A percentile compares a stretch with the other conserved stretches of the same genome.
phyloP scores from a whole-genome alignment of 192 early-diverging fungal species.

The Allomyces javanicus region DNA sequence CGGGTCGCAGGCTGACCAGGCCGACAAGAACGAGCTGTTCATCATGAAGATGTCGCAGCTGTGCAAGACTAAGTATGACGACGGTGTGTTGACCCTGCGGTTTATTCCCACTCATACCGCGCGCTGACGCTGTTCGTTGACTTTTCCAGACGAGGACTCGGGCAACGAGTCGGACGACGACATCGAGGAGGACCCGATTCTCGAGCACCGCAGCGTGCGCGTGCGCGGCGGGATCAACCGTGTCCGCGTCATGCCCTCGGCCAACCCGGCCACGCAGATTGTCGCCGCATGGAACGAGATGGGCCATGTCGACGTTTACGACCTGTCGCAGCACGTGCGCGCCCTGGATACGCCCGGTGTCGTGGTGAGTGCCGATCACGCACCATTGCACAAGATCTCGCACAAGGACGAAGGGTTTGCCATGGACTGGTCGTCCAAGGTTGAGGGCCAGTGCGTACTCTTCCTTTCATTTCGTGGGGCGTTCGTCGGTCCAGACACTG shows the following conservation, averaged over 20 bases:
- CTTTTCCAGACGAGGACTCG: slow-evolving; percentile 36
- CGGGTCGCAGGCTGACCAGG: slow-evolving; percentile 71
- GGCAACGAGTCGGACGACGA: slow-evolving; percentile 48
- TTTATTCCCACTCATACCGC: background rate
- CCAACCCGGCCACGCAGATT: slow-evolving; percentile 37
- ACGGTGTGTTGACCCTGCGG: slow-evolving; percentile 13
- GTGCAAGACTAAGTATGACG: slow-evolving; percentile 85
- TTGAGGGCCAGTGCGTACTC: slow-evolving; percentile 22
- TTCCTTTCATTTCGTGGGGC: background rate
- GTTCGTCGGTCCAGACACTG: background rate
- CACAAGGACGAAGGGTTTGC: slow-evolving; percentile 61
- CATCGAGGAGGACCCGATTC: slow-evolving; percentile 84
- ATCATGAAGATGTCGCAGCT: slow-evolving; percentile 92
- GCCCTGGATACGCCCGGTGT: slow-evolving; percentile 67
- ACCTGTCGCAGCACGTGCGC: slow-evolving; percentile 51
- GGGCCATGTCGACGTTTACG: slow-evolving; percentile 88
- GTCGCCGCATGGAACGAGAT: slow-evolving; percentile 85
- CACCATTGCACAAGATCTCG: slow-evolving; percentile 47
- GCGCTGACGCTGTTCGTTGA: slow-evolving; percentile 1
- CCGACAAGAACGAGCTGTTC: slow-evolving; percentile 73
- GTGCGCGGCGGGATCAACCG: slow-evolving; percentile 88
- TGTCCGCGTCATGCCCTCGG: slow-evolving; percentile 34
- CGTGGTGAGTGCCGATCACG: slow-evolving; percentile 31
- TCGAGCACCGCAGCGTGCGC: slow-evolving; percentile 62
- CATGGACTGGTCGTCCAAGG: slow-evolving; percentile 76